Percentiles rank a stretch among this genome's conserved stretches.
Conservation (phyloP, 495 filamentous ascomycete species). For the Podospora pseudoanserina region DNA sequence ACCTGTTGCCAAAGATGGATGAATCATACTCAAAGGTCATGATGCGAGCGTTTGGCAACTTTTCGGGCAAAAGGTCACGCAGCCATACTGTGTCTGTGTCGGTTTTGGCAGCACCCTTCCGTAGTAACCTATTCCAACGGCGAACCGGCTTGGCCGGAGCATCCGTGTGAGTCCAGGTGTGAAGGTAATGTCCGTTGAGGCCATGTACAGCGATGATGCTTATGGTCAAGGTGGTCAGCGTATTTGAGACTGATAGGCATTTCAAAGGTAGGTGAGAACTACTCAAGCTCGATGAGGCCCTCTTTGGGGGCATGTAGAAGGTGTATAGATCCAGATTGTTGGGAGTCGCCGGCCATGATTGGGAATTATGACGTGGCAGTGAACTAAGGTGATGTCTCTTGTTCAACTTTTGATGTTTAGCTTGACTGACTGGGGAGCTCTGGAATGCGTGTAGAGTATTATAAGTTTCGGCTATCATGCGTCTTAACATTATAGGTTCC, state of each 20-base stretch:
- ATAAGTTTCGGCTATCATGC: no score
- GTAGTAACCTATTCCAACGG: conserved; percentile 14
- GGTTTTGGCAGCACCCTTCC: neutral
- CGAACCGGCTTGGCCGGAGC: conserved; percentile 10
- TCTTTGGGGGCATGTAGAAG: neutral
- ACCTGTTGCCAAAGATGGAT: conserved; percentile 37
- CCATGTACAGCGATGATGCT: conserved; percentile 46
- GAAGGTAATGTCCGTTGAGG: conserved; percentile 35
- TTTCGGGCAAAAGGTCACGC: conserved; percentile 39
- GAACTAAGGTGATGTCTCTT: no score
- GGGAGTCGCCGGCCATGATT: neutral
- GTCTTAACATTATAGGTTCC: no score
- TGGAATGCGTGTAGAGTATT: no score
- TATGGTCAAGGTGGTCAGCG: neutral
- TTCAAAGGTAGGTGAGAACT: neutral
- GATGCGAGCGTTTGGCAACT: conserved; percentile 43
- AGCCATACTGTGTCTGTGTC: conserved; percentile 34
- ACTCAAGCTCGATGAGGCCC: neutral
- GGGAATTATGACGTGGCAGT: no score
- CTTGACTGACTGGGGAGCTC: no score
- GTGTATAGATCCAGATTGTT: neutral
- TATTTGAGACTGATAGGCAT: neutral
- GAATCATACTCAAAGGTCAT: conserved; percentile 47
- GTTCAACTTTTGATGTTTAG: no score
- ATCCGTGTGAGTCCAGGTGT: conserved; percentile 40